Evolutionary conservation across 805 yeast genomes (phyloP).

Genomic region (Hanseniaspora hatyaiensis): DNA sequence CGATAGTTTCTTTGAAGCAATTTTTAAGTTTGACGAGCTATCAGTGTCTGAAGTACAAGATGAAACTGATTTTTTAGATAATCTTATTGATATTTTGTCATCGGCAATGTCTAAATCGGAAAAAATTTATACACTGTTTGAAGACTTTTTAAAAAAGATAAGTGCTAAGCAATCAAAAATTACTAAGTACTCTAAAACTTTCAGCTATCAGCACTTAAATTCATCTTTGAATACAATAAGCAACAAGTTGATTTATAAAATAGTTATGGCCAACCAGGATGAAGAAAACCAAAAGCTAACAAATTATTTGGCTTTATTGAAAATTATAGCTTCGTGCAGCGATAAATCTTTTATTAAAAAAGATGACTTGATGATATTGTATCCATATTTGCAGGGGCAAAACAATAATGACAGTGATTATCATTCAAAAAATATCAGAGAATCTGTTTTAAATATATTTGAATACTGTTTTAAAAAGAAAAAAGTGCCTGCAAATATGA

Average conservation of each 20-base stretch:
- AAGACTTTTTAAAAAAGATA: constrained; percentile 36
- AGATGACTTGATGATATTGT: constrained; percentile 54
- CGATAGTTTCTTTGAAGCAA: constrained; percentile 33
- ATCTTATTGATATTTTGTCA: too few relatives aligned
- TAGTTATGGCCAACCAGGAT: constrained; percentile 26
- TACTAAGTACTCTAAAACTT: background rate
- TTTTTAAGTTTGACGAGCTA: background rate
- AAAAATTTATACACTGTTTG: constrained; percentile 36
- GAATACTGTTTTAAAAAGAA: constrained; percentile 37
- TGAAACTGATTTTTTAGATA: background rate
- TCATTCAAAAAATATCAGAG: constrained; percentile 23
- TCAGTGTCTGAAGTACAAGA: background rate
- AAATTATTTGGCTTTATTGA: constrained; percentile 31
- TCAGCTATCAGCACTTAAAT: background rate
- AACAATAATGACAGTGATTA: constrained; percentile 38
- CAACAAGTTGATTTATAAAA: constrained; percentile 23
- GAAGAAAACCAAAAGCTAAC: constrained; percentile 20
- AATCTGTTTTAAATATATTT: constrained; percentile 45
- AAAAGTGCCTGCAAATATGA: constrained; percentile 28
- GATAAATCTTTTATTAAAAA: constrained; percentile 46
- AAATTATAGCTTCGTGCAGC: constrained; percentile 41
- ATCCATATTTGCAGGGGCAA: constrained; percentile 39
- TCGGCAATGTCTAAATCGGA: too few relatives aligned
- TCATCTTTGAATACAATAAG: constrained; percentile 16
- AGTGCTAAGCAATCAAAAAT: constrained; percentile 10